Evolutionary conservation across 139 green algal species (phyloP), one percentile per base, ranked within the genome.

Genomic region (Volvox reticuliferus): DNA sequence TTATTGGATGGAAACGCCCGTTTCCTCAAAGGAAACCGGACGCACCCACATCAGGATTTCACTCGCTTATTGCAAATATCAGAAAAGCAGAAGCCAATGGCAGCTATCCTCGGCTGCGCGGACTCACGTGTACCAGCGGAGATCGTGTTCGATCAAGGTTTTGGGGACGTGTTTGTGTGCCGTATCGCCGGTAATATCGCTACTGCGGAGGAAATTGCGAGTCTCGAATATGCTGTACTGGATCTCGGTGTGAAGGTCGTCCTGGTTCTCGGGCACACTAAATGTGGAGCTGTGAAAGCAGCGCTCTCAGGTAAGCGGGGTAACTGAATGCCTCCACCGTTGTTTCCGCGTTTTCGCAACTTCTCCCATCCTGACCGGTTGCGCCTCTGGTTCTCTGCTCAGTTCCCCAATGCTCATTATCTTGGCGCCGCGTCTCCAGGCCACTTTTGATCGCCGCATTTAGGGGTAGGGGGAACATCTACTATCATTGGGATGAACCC

Each of bases 91-190:
- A 93, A 82, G 28, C 91, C 91, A 19, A 76, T 68, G 0, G 80
- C 30, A 20, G 91, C 91, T 20, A 91, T 93, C 71, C 87, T 93
- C 3, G 87, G 82, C 1, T 93, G 91, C 35, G 91, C 91, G 30
- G 91, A 93, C 82, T 91, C 85, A 0, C 91, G 91, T 26, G 91
- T 92, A 26, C 91, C 91, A 20, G 62, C 80, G 1, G 91, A 93
- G 37, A 91, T 93, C 19, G 20, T 93, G 0, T 93, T 93, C 82
- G 91, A 93, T 62, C 77, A 93, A 63, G 91, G 91, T 19, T 93
- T 93, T 63, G 91, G 91, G 0, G 91, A 93, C 81, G 81, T 93
- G 6, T 93, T 93, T 79, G 87, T 91, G 12, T 93, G 91, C 81
- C 79, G 91, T 13, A 82, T 93, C n/a, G 91, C 91, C 1, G 91